Conservation (phyloP, 2,329 filamentous ascomycete species). For the Penicillium sp. region DNA sequence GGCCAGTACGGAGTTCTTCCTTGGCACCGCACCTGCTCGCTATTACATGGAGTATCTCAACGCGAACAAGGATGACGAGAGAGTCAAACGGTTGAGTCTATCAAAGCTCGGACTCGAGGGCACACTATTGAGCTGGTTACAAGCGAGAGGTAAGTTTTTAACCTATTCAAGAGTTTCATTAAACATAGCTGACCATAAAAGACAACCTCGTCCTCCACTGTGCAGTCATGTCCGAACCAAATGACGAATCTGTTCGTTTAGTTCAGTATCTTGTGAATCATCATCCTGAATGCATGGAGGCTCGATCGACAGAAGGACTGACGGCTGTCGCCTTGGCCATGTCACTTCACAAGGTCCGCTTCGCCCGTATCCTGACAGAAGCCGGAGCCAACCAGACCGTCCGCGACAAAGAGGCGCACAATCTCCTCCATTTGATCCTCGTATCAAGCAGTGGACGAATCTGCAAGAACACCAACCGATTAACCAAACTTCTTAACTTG, state of each 20-base stretch:
- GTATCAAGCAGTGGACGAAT: slow-evolving; percentile 29
- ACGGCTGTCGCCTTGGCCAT: slow-evolving; percentile 67
- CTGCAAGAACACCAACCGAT: slow-evolving; percentile 35
- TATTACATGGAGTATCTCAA: slow-evolving; percentile 69
- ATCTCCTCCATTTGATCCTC: slow-evolving; percentile 64
- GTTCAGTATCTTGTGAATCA: slow-evolving; percentile 66
- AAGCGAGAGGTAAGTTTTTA: slow-evolving; percentile 50
- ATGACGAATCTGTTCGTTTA: slow-evolving; percentile 51
- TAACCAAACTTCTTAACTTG: slow-evolving; percentile 63
- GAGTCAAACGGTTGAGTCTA: slow-evolving; percentile 50
- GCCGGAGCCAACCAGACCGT: slow-evolving; percentile 68
- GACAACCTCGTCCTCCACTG: slow-evolving; percentile 62
- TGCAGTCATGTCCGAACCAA: slow-evolving; percentile 53
- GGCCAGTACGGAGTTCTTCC: slow-evolving; percentile 73
- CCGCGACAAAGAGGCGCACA: slow-evolving; percentile 61
- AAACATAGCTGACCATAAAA: slow-evolving; percentile 12
- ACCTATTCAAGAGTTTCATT: background rate
- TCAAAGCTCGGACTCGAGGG: slow-evolving; percentile 63
- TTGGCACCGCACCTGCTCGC: slow-evolving; percentile 67
- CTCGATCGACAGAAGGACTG: slow-evolving; percentile 46
- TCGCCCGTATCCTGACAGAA: slow-evolving; percentile 60
- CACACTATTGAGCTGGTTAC: slow-evolving; percentile 54
- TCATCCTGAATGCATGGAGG: slow-evolving; percentile 62
- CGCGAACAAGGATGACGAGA: slow-evolving; percentile 58
- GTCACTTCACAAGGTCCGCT: slow-evolving; percentile 37